Conservation (phyloP, 306 rosid genomes). For the Geum urbanum region DNA sequence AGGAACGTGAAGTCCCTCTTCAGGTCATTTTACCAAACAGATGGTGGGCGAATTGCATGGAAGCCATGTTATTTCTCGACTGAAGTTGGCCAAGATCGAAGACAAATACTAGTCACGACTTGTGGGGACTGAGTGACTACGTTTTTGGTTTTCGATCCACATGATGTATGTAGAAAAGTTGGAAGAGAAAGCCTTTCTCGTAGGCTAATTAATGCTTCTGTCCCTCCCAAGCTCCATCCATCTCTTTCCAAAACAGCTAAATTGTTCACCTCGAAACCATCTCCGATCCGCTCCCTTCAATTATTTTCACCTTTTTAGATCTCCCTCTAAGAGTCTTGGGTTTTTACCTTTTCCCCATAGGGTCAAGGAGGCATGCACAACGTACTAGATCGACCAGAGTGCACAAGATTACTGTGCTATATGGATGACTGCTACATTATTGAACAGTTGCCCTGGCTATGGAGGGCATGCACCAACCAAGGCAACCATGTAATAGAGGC, state of each 20-base stretch:
- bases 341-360: background rate
- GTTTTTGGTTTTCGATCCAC: constrained; percentile 20
- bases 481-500: too few relatives aligned
- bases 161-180: background rate
- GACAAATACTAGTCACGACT: constrained; percentile 13
- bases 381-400: background rate
- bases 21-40: constrained; percentile 9
- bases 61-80: constrained; percentile 1
- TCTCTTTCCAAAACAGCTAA: constrained; percentile 1
- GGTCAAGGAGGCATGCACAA: background rate
- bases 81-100: constrained; percentile 17
- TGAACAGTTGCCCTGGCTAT: too few relatives aligned
- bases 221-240: background rate
- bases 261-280: constrained; percentile 16
- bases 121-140: constrained; percentile 10
- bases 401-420: too few relatives aligned
- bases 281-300: background rate
- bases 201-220: background rate
- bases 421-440: too few relatives aligned
- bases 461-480: too few relatives aligned
- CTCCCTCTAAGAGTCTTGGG: background rate
- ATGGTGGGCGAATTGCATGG: constrained; percentile 7
- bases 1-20: background rate
- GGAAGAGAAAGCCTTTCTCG: background rate
- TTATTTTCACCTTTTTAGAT: constrained; percentile 9